Evolutionary conservation across 164 flowering plant species (phyloP), one percentile per base, ranked within the genome.

Genomic region (Aristolochia contorta): DNA sequence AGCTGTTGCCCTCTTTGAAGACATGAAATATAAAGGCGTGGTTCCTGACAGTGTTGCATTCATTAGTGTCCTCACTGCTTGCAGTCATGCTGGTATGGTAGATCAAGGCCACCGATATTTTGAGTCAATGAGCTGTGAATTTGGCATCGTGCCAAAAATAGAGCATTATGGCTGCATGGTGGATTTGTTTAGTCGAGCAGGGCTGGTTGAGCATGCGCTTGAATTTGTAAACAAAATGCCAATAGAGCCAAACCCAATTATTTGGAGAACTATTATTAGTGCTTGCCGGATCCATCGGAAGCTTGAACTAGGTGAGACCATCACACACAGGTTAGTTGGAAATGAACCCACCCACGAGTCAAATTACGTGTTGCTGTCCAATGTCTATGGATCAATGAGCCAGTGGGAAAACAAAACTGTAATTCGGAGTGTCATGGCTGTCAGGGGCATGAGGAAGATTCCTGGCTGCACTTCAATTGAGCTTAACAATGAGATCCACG

Each of bases 131-230:
- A 55, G 43, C 16, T 45, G 19, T 7, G 60, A 55, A 14, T 66
- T 53, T 46, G 53, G 45, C 60, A 59, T 66, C 21, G 30, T 33
- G 16, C 69, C 69, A 4, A 60, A 54, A 64, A 55, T 60, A 2
- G 69, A 66, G 54, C 64, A 66, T 30, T 60, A 66, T 30, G 69
- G 69, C 18, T 66, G 69, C 57, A 60, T 66, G 69, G 69, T 66
- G 14, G 64, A 66, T 60, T 37, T 66, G 32, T 60, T 66, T 54
- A 55, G 69, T 19, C 16, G 69, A 55, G 69, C 69, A 3, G 69
- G 69, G 20, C 43, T 66, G 18, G 55, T 66, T 19, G 49, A 62
- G 30, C 54, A 56, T 32, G 70, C 66, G 16, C 22, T 56, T 16
- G 51, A 62, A 48, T 62, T 67, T 20, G 57, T 67, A 43, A 25